phyloP scores from a whole-genome alignment of 2,329 filamentous ascomycete genomes.

The Colletotrichum higginsianum region DNA sequence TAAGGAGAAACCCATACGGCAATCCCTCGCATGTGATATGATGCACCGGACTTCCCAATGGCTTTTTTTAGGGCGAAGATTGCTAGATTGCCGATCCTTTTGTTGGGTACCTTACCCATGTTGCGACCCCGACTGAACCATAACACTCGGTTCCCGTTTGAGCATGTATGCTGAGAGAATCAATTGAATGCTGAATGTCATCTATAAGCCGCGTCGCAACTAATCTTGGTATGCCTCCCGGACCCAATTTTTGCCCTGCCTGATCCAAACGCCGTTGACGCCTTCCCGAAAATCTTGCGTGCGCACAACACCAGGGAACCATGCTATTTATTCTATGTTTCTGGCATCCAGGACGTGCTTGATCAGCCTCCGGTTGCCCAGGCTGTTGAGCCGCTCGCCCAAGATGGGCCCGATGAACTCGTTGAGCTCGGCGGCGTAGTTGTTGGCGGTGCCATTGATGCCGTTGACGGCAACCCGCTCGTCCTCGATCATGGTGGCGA shows the following conservation, averaged over 20 bases:
- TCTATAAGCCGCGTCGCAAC: constrained; percentile 4
- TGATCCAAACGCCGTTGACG: constrained; percentile 44
- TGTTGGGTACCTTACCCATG: too few relatives aligned
- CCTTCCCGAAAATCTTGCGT: constrained; percentile 45
- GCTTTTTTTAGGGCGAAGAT: neutral
- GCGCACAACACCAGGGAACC: neutral
- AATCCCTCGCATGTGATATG: too few relatives aligned
- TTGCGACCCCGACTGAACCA: too few relatives aligned
- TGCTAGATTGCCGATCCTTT: too few relatives aligned
- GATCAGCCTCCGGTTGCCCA: constrained; percentile 64
- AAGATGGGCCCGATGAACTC: constrained; percentile 71
- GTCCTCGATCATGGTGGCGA: constrained; percentile 59
- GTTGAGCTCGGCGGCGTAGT: constrained; percentile 62
- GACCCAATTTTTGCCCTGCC: constrained; percentile 33
- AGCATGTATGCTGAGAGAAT: constrained; percentile 3
- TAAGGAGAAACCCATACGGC: too few relatives aligned
- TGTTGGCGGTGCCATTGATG: constrained; percentile 45
- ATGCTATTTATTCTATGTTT: constrained; percentile 64
- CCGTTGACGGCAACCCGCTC: constrained; percentile 40
- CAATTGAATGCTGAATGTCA: neutral
- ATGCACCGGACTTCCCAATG: neutral
- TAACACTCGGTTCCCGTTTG: too few relatives aligned
- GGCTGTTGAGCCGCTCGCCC: constrained; percentile 62
- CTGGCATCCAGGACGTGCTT: constrained; percentile 69
- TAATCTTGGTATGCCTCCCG: constrained; percentile 37